Evolutionary conservation across 768 basidiomycete species (phyloP), one percentile per base, ranked within the genome.

Genomic region (Suillus paluster): DNA sequence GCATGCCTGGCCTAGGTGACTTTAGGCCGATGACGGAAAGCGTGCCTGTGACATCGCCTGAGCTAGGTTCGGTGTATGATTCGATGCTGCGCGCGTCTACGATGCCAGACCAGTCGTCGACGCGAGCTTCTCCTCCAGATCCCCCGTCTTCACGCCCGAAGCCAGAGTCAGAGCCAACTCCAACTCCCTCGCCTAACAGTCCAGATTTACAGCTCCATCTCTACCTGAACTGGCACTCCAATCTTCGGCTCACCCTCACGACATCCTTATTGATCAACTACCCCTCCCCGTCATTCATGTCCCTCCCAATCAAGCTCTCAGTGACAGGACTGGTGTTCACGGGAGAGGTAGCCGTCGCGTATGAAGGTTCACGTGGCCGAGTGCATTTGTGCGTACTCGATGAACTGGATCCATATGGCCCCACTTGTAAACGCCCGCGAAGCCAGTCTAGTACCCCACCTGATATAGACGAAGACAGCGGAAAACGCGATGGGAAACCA

Each of bases 261-360:
- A 99, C 97, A 0, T 96, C 94, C 10, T 83, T 99, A 30, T 85
- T 95, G 64, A 95, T 99, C 76, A 97, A 99, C 77, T 98, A 99
- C 73, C 97, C 97, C 6, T 95, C 95, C 0, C 90, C 91, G 0
- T 86, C 91, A 73, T 99, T 99, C 82, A 98, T 99, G 96, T 89
- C 93, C 15, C 84, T 99, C 27, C 97, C 97, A 8, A 92, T 99
- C 74, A 91, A 92, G 70, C 87, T 99, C 59, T 91, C 89, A n/a
- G 86, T 99, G 30, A 96, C 91, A 0, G 93, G 94, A 1, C 81
- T 99, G 61, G 80, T 95, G 15, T 93, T 99, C 74, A 83, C 84
- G 14, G 94, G 93, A 61, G 93, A 97, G 69, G 78, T 99, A 49
- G 91, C 92, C 10, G 84, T 98, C 39, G 97, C 97, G 14, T 98